phyloP scores from a whole-genome alignment of 805 yeast species.

The Torulaspora microellipsoides region DNA sequence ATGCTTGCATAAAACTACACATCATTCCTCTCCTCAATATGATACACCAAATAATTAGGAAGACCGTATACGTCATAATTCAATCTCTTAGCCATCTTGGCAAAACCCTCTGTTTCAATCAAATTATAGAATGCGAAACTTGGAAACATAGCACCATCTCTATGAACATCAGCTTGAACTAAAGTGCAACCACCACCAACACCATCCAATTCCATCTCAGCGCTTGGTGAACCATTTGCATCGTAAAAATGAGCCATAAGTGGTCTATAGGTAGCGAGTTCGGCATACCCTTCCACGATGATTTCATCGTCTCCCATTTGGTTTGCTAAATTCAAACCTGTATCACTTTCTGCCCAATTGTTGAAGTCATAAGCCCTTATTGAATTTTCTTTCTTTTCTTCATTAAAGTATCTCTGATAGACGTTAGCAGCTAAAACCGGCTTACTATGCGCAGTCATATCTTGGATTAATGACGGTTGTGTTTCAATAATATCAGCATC shows the following conservation, averaged over 20 bases:
- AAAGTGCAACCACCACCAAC: conserved; percentile 97
- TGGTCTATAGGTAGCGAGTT: conserved; percentile 89
- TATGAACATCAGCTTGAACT: conserved; percentile 95
- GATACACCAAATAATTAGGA: conserved; percentile 92
- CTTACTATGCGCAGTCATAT: conserved; percentile 76
- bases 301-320: conserved; percentile 82
- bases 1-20: no score
- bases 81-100: conserved; percentile 93
- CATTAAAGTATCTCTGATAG: conserved; percentile 72
- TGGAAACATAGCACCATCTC: conserved; percentile 99
- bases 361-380: conserved; percentile 92
- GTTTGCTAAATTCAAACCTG: conserved; percentile 70
- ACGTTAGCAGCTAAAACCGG: conserved; percentile 91
- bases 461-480: conserved; percentile 78
- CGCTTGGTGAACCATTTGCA: conserved; percentile 52
- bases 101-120: conserved; percentile 97
- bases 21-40: conserved; percentile 62
- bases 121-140: conserved; percentile 95
- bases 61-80: conserved; percentile 89
- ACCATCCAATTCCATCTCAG: conserved; percentile 87
- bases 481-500: conserved; percentile 94
- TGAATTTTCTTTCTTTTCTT: conserved; percentile 47
- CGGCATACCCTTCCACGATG: conserved; percentile 89
- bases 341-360: conserved; percentile 88
- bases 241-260: conserved; percentile 88